Evolutionary conservation across 1,139 yeast species (phyloP), one percentile per base, ranked within the genome.

Genomic region (Magnusiomyces paraingens): DNA sequence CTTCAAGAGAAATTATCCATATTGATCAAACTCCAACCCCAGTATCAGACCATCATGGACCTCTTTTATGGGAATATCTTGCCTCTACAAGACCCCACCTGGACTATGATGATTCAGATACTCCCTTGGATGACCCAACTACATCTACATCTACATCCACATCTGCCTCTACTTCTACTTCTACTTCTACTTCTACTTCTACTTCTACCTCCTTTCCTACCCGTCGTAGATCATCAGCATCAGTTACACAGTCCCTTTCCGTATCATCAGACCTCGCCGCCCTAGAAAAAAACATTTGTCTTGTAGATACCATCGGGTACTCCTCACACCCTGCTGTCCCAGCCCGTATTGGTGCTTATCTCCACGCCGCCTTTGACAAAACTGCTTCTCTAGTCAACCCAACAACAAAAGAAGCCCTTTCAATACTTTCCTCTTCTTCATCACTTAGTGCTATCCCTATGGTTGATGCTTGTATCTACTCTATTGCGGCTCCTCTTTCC

Each of bases 381-480:
- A 65, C 70, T 1, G 66, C 69, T 3, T 55, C 58, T 11, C 53
- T 64, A 17, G 56, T 68, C 44, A 68, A 68, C 48, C 62, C 64
- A 4, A 47, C 58, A 14, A 61, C 60, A 44, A 61, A 60, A 18
- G 50, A 44, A 22, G 63, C 62, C 21, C 39, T 60, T 17, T 57
- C 60, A 21, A 51, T 67, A 22, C 57, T 68, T 46, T 57, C 65
- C 3, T 61, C 67, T 17, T 61, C 69, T 0, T 51, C 63, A 5
- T 60, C 67, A 1, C 54, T 66, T 26, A 52, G 61, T 2, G 69
- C 62, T 36, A 61, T 64, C 42, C 58, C 66, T 3, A 66, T 65
- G 42, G 68, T 62, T 12, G 71, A 68, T 50, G 70, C 62, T 3
- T 66, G 69, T 50, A 55, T 68, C 14, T 68, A 66, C 46, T 51